These are phyloP conservation scores for Mimosa pudica DNA, from an alignment of 306 rosid genomes.

Conservation along the genomic window DNA sequence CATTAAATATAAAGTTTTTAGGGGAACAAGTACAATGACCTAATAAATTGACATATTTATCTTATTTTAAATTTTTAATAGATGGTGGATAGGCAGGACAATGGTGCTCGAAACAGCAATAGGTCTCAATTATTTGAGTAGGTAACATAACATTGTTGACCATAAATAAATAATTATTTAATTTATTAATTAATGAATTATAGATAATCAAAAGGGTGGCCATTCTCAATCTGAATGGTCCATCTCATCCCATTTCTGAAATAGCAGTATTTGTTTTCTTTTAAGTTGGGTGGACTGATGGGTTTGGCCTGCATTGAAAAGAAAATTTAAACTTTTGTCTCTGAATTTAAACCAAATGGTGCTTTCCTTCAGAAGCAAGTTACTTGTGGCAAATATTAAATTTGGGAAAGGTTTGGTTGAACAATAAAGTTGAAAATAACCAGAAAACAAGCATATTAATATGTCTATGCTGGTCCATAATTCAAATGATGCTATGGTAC, in stretches of 20 bases:
- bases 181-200: background rate
- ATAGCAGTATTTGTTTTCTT: background rate
- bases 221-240: background rate
- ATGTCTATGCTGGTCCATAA: background rate
- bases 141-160: background rate
- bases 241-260: background rate
- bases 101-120: background rate
- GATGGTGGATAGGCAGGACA: background rate
- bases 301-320: background rate
- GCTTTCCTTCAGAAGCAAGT: background rate
- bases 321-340: background rate
- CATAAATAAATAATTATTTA: background rate
- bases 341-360: background rate
- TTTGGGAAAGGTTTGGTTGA: background rate
- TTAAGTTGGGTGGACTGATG: background rate
- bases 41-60: background rate
- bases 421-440: background rate
- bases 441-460: background rate
- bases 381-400: background rate
- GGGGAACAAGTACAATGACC: background rate
- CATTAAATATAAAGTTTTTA: too few species aligned
- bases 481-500: background rate
- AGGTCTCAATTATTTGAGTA: background rate
- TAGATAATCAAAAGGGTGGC: background rate
- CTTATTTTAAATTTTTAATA: background rate